A percentile compares a stretch with the other conserved stretches of the same genome.
phyloP scores from a whole-genome alignment of 2,329 filamentous ascomycete species.

The Penicillium sp. region DNA sequence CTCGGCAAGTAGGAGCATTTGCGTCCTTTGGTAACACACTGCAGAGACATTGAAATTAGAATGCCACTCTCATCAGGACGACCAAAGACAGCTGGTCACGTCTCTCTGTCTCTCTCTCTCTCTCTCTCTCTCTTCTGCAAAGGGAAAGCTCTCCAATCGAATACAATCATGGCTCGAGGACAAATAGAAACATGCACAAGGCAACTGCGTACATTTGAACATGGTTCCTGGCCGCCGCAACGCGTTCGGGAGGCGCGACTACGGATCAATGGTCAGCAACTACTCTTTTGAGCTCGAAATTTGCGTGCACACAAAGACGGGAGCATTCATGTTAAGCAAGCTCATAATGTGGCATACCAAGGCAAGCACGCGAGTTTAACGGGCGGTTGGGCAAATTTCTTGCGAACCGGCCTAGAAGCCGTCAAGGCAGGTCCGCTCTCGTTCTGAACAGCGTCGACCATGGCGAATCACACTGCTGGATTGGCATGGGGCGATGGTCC shows the following conservation, averaged over 20 bases:
- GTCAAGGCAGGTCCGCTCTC: conserved; percentile 21
- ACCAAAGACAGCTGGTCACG: background rate
- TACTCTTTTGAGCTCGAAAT: background rate
- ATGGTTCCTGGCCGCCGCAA: conserved; percentile 41
- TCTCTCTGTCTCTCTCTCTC: background rate
- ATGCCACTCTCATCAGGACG: background rate
- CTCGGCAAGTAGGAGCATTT: conserved; percentile 40
- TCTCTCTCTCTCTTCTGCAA: background rate
- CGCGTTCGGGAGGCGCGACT: conserved; percentile 41
- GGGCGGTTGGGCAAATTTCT: conserved; percentile 42
- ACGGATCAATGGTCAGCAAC: conserved; percentile 3
- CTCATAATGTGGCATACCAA: conserved; percentile 28
- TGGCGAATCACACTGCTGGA: conserved; percentile 18
- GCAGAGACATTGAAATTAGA: conserved; percentile 7
- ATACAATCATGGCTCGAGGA: background rate
- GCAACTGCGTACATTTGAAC: conserved; percentile 35
- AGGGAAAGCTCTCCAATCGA: background rate
- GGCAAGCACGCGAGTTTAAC: conserved; percentile 42
- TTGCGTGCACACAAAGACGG: too few species aligned
- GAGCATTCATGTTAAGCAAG: too few species aligned
- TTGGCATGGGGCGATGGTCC: conserved; percentile 11
- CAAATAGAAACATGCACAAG: background rate
- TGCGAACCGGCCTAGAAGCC: conserved; percentile 30
- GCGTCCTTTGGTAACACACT: conserved; percentile 38
- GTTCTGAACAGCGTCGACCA: conserved; percentile 16